Evolutionary conservation across 805 yeast genomes (phyloP).

Genomic region (Metschnikowia kunwiensis): DNA sequence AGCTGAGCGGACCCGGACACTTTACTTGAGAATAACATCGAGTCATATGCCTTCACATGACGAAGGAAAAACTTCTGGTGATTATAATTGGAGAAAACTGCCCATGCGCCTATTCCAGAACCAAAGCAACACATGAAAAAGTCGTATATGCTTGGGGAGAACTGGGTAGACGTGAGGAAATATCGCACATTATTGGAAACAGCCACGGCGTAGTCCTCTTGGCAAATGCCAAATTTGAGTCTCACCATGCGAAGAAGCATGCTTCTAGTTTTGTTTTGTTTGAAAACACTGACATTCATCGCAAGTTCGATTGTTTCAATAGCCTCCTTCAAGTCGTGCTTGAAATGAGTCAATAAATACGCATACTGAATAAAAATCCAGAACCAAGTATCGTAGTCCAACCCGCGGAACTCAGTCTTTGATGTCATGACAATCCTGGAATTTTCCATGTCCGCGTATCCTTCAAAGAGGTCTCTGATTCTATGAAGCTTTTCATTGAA

Average conservation of each 20-base stretch:
- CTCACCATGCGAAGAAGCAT: slow-evolving; percentile 61
- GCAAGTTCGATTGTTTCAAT: slow-evolving; percentile 64
- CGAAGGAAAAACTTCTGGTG: slow-evolving; percentile 89
- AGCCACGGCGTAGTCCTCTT: slow-evolving; percentile 48
- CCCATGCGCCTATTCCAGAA: slow-evolving; percentile 57
- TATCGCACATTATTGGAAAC: slow-evolving; percentile 59
- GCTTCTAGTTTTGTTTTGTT: slow-evolving; percentile 58
- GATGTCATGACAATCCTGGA: slow-evolving; percentile 43
- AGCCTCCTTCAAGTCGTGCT: slow-evolving; percentile 58
- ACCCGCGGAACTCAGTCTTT: slow-evolving; percentile 65
- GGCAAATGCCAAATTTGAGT: slow-evolving; percentile 51
- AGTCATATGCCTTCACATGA: slow-evolving; percentile 86
- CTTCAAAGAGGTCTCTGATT: slow-evolving; percentile 63
- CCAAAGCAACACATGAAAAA: slow-evolving; percentile 66
- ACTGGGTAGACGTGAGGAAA: slow-evolving; percentile 67
- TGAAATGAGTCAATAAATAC: slow-evolving; percentile 58
- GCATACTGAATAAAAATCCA: slow-evolving; percentile 78
- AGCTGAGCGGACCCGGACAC: slow-evolving; percentile 81
- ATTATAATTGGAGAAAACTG: slow-evolving; percentile 67
- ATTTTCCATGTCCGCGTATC: slow-evolving; percentile 32
- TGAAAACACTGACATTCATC: slow-evolving; percentile 73
- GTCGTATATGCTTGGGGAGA: slow-evolving; percentile 64
- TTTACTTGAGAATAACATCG: slow-evolving; percentile 48
- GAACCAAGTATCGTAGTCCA: slow-evolving; percentile 80
- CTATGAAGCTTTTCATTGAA: slow-evolving; percentile 73